phyloP scores from a whole-genome alignment of 2,329 filamentous ascomycete genomes.

The Monilinia polystroma region DNA sequence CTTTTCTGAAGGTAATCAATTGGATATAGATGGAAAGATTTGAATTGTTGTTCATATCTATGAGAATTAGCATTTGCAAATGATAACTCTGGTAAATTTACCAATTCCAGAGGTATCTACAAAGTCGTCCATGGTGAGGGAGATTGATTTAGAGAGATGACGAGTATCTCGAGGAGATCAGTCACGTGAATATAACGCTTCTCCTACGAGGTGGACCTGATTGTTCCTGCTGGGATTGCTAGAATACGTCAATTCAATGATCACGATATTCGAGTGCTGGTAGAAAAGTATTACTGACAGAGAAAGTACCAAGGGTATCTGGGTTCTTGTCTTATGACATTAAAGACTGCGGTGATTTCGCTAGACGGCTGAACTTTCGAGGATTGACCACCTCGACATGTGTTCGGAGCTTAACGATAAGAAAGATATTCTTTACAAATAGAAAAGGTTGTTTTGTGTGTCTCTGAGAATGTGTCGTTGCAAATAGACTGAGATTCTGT shows the following conservation, averaged over 20 bases:
- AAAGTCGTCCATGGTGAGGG: constrained; percentile 17
- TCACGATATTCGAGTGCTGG: neutral
- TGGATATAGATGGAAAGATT: constrained; percentile 27
- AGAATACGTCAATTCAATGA: neutral
- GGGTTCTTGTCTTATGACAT: neutral
- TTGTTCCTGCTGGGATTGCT: neutral
- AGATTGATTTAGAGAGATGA: neutral
- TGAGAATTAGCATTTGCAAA: constrained; percentile 8
- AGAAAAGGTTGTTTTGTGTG: neutral
- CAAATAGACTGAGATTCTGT: neutral
- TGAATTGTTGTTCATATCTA: constrained; percentile 28
- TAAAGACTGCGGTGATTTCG: neutral
- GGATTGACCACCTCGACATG: neutral
- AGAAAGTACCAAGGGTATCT: neutral
- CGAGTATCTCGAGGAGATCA: neutral
- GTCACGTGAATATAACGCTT: constrained; percentile 2
- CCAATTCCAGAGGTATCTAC: constrained; percentile 23
- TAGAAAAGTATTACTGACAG: neutral
- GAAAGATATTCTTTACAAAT: neutral
- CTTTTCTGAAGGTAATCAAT: constrained; percentile 27
- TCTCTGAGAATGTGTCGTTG: neutral
- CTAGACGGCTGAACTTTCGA: neutral
- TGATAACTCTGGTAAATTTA: constrained; percentile 4
- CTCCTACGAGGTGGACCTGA: neutral
- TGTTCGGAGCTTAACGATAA: neutral